Evolutionary conservation across 306 rosid species (phyloP).

Genomic region (Canavalia ensiformis): DNA sequence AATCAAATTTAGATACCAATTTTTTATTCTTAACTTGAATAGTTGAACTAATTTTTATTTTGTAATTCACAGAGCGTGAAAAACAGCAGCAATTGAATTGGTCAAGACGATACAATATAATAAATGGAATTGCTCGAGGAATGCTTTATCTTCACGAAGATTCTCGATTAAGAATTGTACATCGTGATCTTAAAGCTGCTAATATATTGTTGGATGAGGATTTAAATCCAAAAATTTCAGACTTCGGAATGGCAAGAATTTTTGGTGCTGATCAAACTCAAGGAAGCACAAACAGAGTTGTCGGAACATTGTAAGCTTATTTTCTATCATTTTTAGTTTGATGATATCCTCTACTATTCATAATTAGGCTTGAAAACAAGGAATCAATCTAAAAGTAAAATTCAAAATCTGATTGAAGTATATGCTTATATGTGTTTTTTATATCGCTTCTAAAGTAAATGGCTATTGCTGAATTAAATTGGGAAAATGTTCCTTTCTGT

Average conservation of each 20-base stretch:
- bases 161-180: conserved; percentile 45
- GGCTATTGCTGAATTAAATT: background rate
- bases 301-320: conserved; percentile 60
- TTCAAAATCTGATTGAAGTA: background rate
- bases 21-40: background rate
- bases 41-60: background rate
- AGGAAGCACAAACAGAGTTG: conserved; percentile 55
- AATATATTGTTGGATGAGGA: conserved; percentile 56
- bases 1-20: background rate
- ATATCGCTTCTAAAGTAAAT: background rate
- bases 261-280: conserved; percentile 51
- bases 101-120: conserved; percentile 53
- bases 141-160: conserved; percentile 51
- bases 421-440: background rate
- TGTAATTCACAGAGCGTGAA: conserved; percentile 35
- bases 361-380: background rate
- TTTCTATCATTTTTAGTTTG: too few relatives aligned
- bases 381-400: background rate
- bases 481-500: background rate
- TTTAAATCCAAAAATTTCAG: conserved; percentile 59
- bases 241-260: conserved; percentile 61
- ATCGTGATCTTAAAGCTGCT: conserved; percentile 52
- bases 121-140: conserved; percentile 48
- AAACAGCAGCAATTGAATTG: conserved; percentile 52
- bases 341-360: background rate